Conservation (phyloP, 1,284 basidiomycete genomes). For the Ceratobasidium sp. region DNA sequence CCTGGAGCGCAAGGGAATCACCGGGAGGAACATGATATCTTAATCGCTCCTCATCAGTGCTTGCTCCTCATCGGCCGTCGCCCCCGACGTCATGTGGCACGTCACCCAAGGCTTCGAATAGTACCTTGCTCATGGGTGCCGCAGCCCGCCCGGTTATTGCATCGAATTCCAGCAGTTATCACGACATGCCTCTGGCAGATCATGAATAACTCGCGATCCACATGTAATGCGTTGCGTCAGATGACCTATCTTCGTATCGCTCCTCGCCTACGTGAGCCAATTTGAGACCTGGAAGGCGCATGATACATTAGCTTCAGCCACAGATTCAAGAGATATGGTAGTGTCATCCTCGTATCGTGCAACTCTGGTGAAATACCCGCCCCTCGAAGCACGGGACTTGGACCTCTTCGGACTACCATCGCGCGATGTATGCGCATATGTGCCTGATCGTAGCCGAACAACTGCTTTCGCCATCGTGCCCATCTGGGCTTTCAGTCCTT, state of each 20-base stretch:
- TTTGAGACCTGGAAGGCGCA: conserved; percentile 7
- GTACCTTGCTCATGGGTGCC: background rate
- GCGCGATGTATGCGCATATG: background rate
- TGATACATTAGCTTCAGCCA: background rate
- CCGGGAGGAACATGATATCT: conserved; percentile 14
- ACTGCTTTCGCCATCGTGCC: too few relatives aligned
- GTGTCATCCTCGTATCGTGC: background rate
- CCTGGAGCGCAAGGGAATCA: background rate
- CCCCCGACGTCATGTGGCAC: conserved; percentile 27
- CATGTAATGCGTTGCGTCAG: background rate
- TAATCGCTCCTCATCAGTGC: conserved; percentile 35
- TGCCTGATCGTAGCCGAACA: conserved; percentile 6
- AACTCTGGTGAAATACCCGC: conserved; percentile 43
- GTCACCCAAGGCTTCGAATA: conserved; percentile 10
- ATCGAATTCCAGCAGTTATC: conserved; percentile 7
- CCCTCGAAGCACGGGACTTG: background rate
- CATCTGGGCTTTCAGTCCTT: background rate
- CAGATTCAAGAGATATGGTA: background rate
- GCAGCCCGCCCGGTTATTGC: background rate
- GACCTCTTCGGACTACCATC: conserved; percentile 1
- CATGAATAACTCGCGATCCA: background rate
- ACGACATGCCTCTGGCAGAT: background rate
- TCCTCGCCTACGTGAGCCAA: background rate
- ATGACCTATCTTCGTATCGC: conserved; percentile 10
- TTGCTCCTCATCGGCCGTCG: conserved; percentile 35